A percentile compares a stretch with the other conserved stretches of the same genome.
Conservation (phyloP, 192 early-diverging fungal species). For the Coemansia sp. region DNA sequence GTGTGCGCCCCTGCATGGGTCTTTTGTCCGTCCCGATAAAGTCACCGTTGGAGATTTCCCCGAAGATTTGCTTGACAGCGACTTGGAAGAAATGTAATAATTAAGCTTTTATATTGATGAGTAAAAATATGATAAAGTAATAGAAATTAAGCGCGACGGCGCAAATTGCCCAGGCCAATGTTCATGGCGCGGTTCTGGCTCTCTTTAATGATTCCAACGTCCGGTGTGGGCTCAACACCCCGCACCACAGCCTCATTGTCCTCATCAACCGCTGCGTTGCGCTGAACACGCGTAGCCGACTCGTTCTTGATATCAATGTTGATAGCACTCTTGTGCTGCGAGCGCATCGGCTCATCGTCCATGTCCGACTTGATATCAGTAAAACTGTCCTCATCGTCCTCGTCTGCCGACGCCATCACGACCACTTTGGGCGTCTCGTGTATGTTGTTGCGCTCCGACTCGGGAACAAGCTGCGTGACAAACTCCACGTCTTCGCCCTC, state of each 20-base stretch:
- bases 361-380: conserved; percentile 1
- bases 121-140: background rate
- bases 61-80: conserved; percentile 77
- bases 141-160: conserved; percentile 28
- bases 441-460: conserved; percentile 15
- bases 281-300: conserved; percentile 7
- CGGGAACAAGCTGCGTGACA: conserved; percentile 37
- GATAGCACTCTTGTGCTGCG: background rate
- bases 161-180: conserved; percentile 48
- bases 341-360: background rate
- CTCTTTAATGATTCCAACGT: conserved; percentile 35
- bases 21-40: conserved; percentile 86
- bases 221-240: conserved; percentile 31
- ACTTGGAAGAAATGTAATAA: conserved; percentile 63
- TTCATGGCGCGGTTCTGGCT: conserved; percentile 50
- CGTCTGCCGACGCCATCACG: conserved; percentile 40
- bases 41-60: conserved; percentile 92
- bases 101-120: conserved; percentile 11
- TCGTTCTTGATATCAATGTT: background rate
- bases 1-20: conserved; percentile 72
- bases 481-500: conserved; percentile 42
- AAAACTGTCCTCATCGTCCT: conserved; percentile 45
- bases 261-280: conserved; percentile 18
- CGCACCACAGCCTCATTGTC: conserved; percentile 16
- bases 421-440: conserved; percentile 44